Evolutionary conservation across 2,329 filamentous ascomycete species (phyloP), one percentile per base, ranked within the genome.

Genomic region (Xylaria sp.): DNA sequence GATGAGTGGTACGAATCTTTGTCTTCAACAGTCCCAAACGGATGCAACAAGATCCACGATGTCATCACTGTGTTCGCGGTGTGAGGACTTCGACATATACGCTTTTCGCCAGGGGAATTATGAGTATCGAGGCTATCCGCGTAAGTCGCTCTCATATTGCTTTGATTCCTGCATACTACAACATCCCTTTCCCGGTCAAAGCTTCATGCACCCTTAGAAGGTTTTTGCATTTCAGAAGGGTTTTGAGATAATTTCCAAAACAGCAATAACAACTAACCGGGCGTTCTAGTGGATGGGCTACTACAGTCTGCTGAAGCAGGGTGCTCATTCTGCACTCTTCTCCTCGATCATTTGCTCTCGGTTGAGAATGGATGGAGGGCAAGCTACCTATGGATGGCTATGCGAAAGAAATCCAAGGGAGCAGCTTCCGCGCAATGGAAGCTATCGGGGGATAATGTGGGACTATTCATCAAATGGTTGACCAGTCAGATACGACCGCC

Each of bases 11-110:
- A 50, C 39, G 12, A 5, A 34, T 57, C n/a, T 46, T 31, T 37
- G 13, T 56, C 25, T n/a, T 8, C 25, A 56, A 37, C 20, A 39
- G n/a, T 48, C 28, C 20, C 62, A 10, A 20, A 15, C 39, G 23
- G 18, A 31, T 37, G 48, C 39, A 46, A 4, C 37, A 55, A 37
- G 9, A 15, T 41, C 28, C 37, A 61, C 50, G 18, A 55, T 56
- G 58, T 39, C 51, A 39, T 50, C 67, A 57, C 55, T 66, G 6
- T 69, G 69, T 60, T 41, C 55, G 15, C 61, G 63, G 51, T 71
- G 69, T 34, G 52, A 66, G 58, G 60, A 54, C 41, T 66, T 68
- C 46, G 65, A 70, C 37, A 70, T 70, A 28, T 63, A 68, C 31
- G 57, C 65, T 5, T 70, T 68, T 58, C n/a, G 31, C 18, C 44